Conservation (phyloP, 2,329 filamentous ascomycete genomes). For the Sporothrix dimorphospora region DNA sequence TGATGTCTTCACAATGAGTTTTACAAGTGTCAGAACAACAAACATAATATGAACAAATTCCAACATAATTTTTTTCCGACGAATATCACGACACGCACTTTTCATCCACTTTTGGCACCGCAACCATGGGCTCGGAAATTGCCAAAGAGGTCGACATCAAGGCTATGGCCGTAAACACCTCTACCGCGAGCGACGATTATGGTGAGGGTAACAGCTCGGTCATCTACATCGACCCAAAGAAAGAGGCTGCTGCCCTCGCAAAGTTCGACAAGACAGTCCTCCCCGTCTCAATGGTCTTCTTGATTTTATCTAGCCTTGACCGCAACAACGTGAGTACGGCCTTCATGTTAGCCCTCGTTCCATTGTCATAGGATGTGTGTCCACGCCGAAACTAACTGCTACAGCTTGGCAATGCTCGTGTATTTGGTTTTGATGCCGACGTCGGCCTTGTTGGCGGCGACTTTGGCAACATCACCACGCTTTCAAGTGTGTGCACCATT, state of each 20-base stretch:
- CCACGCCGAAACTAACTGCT: not conserved
- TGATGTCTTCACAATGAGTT: not conserved
- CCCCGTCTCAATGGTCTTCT: not conserved
- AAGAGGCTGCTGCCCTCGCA: not conserved
- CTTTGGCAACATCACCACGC: conserved; percentile 6
- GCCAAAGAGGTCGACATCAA: not conserved
- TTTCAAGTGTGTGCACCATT: not conserved
- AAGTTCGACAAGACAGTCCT: conserved; percentile 5
- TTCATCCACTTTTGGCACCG: not conserved
- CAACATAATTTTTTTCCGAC: not conserved
- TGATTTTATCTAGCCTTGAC: not conserved
- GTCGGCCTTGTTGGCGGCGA: not conserved
- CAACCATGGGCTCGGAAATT: not conserved
- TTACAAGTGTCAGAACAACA: not conserved
- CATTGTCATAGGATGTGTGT: too few species aligned
- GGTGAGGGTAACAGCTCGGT: not conserved
- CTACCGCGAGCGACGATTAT: not conserved
- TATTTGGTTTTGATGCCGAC: not conserved
- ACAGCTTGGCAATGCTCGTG: not conserved
- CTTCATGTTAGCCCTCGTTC: too few species aligned
- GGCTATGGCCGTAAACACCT: not conserved
- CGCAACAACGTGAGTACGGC: not conserved
- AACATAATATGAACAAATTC: not conserved
- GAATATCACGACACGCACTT: too few species aligned
- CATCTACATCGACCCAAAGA: not conserved